Evolutionary conservation across 2,329 filamentous ascomycete species (phyloP), one percentile per base, ranked within the genome.

Genomic region (Alternaria sp.): DNA sequence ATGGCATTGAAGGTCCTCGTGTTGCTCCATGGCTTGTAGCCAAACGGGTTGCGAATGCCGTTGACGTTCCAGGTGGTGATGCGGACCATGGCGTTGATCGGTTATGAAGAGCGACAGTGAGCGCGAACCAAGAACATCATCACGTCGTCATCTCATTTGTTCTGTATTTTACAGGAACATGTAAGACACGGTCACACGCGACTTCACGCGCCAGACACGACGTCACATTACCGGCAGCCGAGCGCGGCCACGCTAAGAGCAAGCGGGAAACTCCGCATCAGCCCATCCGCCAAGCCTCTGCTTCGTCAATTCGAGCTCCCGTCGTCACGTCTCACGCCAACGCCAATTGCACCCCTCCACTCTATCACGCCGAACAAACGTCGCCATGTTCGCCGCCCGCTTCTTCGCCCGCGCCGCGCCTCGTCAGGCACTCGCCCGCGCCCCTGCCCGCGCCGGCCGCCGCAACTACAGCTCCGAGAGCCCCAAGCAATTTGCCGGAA

Each of bases 381-480:
- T 59, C 65, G 71, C 68, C 57, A 80, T 81, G 78, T 68, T 78
- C 67, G 71, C 74, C 69, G 75, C 73, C 56, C 75, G 77, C 65
- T 59, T 67, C 54, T 57, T 77, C 59, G 66, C 71, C 67, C 77
- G 78, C 73, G 63, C 76, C 44, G 83, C 87, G 69, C 88, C 89
- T 84, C 90, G 77, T 63, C 69, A 90, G 82, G 82, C 88, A 84
- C 74, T 80, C 84, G 76, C 69, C 71, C 88, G 88, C 78, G 83
- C 83, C 56, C 81, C 84, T 67, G 73, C 87, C 73, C 91, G 92
- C 85, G 73, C 88, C 73, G 90, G 92, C 85, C 73, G 73, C 67
- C 89, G 91, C 81, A 90, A 90, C 75, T 86, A 93, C 76, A 90
- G 89, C 79, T 90, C 87, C 84, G 85, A 86, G 74, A 81, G 83